Base-by-base conservation (phyloP, 306 rosid genomes). In the Trifolium pratense region DNA sequence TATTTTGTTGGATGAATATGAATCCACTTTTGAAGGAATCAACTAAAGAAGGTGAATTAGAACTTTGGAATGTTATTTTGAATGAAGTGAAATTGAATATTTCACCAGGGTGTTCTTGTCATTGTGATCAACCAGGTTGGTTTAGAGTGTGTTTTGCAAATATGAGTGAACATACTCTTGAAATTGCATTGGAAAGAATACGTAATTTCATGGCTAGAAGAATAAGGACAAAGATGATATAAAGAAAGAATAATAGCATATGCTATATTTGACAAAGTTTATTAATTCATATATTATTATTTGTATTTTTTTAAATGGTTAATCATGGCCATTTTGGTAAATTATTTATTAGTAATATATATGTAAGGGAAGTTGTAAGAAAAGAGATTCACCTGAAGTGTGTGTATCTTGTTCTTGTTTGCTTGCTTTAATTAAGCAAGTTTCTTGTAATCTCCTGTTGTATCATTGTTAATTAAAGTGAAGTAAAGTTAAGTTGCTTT, bases 101-200 rank as follows among this genome's bases (percentile, higher is more conserved):
- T 12, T 91, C 98, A 34, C 98, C 98, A 0, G 98, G 98, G 3
- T 91, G 92, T 51, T 94, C 98, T 3, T 94, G 97, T 53, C 98
- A 84, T 71, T 91, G 96, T 78, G 81, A 89, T 73, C 91, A 93
- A 80, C 90, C 96, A 0, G 98, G 98, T 16, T 94, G 98, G 98
- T 94, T 94, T 71, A 83, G 98, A 70, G 97, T 94, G 11, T 94
- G 98, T 23, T 94, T 94, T 73, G 97, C 97, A 0, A 94, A 94
- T 61, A 94, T 91, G 96, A 91, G 82, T 34, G 92, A 94, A 69
- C 61, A 73, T 0, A 89, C 97, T 0, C 86, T 91, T 2, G 76
- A 85, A 53, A 85, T 94, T 2, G 97, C 98, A 12, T 60, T 94
- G 71, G 80, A 80, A 20, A 87, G 98, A 58, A 81, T 94, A 57